Base-by-base conservation (phyloP, 306 rosid genomes). In the Leucaena leucocephala region DNA sequence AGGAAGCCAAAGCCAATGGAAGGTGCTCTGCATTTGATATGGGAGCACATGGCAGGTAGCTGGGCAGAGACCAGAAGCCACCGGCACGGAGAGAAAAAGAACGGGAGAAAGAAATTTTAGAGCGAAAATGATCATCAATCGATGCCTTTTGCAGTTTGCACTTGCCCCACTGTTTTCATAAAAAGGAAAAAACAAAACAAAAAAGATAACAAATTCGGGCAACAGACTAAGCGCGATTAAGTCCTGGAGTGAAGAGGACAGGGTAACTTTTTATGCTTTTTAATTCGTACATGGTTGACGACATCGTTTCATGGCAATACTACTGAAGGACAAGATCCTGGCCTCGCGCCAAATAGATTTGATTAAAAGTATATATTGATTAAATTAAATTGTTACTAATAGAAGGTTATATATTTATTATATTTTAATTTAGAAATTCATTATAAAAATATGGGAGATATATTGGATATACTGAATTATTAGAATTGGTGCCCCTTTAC, bases 31-130 rank as follows among this genome's bases (percentile, higher is more conserved):
- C 87, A 84, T 84, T 81, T 81, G 52, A 85, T 62, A 38, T 76
- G 85, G 85, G 43, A 72, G 83, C 50, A 85, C 98, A 95, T 95
- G 76, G 88, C 80, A 59, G 85, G 70, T 68, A 49, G 39, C 62
- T 71, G 22, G 55, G 81, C 80, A 27, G 27, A 74, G 84, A 84
- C 85, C 49, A 69, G 44, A 57, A 68, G 36, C 71, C 62, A 75
- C 55, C 36, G 68, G 36, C 44, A 67, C 45, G 7, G 39, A 17
- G 33, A n/a, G 52, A n/a, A 35, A 40, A 16, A 67, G 50, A 67
- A 2, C 3, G 72, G 85, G 71, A 21, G 78, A 80, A 81, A 44
- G 72, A 40, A 73, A 67, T 48, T 81, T 57, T 27, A 83, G 81
- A 49, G 81, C 7, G 19, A 68, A 4, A 48, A 5, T 11, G 72